A percentile compares a stretch with the other conserved stretches of the same genome.
These are phyloP conservation scores for Entomophthora muscae DNA, from an alignment of 371 early-diverging fungal species.

Conservation along the genomic window DNA sequence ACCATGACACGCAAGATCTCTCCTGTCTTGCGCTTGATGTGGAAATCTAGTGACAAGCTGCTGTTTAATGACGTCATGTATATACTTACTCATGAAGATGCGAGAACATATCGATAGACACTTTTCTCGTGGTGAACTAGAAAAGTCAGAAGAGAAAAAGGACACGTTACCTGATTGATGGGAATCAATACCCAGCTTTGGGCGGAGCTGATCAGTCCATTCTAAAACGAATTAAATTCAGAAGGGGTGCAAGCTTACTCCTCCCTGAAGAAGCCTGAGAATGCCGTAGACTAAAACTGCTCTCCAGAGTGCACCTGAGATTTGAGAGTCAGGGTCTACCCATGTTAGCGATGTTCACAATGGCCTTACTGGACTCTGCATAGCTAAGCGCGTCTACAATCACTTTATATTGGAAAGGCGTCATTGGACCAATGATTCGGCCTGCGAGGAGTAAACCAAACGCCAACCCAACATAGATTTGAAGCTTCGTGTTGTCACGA, in stretches of 20 bases:
- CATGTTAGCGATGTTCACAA: not conserved
- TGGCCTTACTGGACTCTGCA: not conserved
- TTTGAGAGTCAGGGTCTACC: conserved; percentile 13
- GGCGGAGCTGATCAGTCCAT: conserved; percentile 56
- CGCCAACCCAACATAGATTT: not conserved
- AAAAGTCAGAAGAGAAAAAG: not conserved
- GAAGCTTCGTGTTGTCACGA: not conserved
- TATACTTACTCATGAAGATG: conserved; percentile 46
- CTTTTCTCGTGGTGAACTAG: conserved; percentile 57
- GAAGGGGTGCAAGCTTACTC: not conserved
- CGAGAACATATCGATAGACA: conserved; percentile 71
- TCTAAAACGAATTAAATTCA: conserved; percentile 15
- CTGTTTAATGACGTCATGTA: not conserved
- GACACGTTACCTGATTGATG: conserved; percentile 43
- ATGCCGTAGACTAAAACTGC: conserved; percentile 46
- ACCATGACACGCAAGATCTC: conserved; percentile 61
- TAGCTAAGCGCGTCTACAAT: not conserved
- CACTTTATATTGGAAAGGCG: not conserved
- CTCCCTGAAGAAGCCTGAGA: conserved; percentile 52
- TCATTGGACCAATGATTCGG: not conserved
- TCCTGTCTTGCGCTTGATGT: conserved; percentile 84
- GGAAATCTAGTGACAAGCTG: conserved; percentile 59
- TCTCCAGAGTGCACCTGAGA: conserved; percentile 28
- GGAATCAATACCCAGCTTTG: conserved; percentile 81
- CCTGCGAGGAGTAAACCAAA: not conserved